A percentile compares a stretch with the other conserved stretches of the same genome.
phyloP scores from a whole-genome alignment of 345 rosid species.

The Sapria himalayana region DNA sequence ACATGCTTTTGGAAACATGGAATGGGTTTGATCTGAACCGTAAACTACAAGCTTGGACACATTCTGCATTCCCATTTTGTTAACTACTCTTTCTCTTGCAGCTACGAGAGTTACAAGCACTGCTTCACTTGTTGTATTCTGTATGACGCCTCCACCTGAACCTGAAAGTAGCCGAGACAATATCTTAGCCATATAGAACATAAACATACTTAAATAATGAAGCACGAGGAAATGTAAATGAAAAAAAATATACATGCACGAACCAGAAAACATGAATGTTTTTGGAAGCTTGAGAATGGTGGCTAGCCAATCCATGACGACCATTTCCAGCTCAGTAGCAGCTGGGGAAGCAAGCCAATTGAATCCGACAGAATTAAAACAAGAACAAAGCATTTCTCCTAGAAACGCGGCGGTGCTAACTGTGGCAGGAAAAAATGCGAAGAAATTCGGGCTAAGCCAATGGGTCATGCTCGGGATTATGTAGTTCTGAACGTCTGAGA shows the following conservation, averaged over 20 bases:
- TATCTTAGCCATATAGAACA: too few species aligned
- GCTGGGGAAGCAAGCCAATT: slow-evolving; percentile 26
- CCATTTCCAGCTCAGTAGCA: slow-evolving; percentile 23
- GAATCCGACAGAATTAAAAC: slow-evolving; percentile 22
- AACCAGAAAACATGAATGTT: slow-evolving; percentile 16
- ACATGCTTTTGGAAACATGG: slow-evolving; percentile 16
- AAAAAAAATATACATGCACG: background rate
- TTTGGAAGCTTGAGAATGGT: slow-evolving; percentile 17
- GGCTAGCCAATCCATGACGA: slow-evolving; percentile 27
- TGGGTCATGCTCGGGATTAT: slow-evolving; percentile 28
- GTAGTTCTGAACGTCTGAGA: slow-evolving; percentile 12
- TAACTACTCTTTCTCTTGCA: slow-evolving; percentile 14
- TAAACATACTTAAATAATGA: too few species aligned
- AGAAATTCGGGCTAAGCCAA: slow-evolving; percentile 30
- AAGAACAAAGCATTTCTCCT: slow-evolving; percentile 23
- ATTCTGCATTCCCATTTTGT: slow-evolving; percentile 1
- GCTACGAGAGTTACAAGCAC: slow-evolving; percentile 20
- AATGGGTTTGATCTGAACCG: slow-evolving; percentile 23
- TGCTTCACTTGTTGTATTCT: slow-evolving; percentile 18
- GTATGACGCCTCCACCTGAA: slow-evolving; percentile 22
- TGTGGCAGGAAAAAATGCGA: slow-evolving; percentile 21
- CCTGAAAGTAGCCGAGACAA: slow-evolving; percentile 7
- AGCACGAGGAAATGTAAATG: background rate
- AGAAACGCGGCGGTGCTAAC: slow-evolving; percentile 14
- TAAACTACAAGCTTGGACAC: slow-evolving; percentile 17